phyloP scores from a whole-genome alignment of 2,329 filamentous ascomycete genomes.

The Elsinoe perseae region DNA sequence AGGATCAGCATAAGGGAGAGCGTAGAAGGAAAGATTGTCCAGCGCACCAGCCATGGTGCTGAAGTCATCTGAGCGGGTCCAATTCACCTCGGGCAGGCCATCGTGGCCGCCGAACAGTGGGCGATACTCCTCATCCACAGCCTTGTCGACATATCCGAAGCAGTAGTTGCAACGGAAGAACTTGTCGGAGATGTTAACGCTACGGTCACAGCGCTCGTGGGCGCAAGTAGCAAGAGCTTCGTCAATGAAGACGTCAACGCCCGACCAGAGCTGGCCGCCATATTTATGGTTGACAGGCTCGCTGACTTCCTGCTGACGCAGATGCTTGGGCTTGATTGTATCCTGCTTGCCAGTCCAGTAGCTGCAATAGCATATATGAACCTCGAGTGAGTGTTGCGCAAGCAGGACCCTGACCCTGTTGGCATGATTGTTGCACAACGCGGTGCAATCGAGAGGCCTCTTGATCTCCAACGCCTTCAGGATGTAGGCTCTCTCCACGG shows the following conservation, averaged over 20 bases:
- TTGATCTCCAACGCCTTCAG: background rate
- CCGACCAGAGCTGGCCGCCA: background rate
- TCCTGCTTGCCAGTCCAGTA: background rate
- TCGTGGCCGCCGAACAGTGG: too few relatives aligned
- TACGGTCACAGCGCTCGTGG: background rate
- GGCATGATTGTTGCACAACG: background rate
- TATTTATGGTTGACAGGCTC: background rate
- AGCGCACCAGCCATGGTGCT: background rate
- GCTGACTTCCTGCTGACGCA: background rate
- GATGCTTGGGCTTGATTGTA: background rate
- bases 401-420: background rate
- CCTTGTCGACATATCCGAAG: background rate
- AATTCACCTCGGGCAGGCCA: too few relatives aligned
- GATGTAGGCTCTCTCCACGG: background rate
- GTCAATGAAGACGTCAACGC: too few relatives aligned
- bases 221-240: background rate
- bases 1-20: background rate
- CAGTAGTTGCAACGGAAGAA: background rate
- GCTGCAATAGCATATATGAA: background rate
- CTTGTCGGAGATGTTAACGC: background rate
- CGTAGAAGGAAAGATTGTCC: background rate
- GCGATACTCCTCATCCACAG: background rate
- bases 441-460: background rate
- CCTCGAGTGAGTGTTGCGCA: background rate
- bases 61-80: background rate